Evolutionary conservation across 192 early-diverging fungal species (phyloP), one percentile per base, ranked within the genome.

Genomic region (Backusella morwellensis): DNA sequence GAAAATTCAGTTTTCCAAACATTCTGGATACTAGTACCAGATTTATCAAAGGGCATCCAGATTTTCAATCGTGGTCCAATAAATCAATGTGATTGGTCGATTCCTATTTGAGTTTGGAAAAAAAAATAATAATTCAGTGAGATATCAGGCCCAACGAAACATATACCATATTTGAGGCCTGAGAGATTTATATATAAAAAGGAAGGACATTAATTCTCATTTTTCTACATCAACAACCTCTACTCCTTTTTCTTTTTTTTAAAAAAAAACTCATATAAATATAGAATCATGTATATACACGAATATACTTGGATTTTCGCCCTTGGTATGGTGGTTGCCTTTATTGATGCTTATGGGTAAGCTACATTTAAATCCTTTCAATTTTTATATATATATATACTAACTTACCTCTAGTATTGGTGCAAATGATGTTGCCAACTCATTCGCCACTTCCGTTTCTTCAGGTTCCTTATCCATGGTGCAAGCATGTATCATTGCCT

Each of bases 391-490:
- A n/a, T n/a, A n/a, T n/a, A n/a, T n/a, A n/a, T n/a, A n/a, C n/a
- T n/a, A n/a, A n/a, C n/a, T n/a, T n/a, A n/a, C n/a, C n/a, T n/a
- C n/a, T n/a, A n/a, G n/a, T n/a, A n/a, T n/a, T n/a, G n/a, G n/a
- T n/a, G n/a, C n/a, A n/a, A n/a, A 96, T 79, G 95, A 96, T 85
- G 94, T 96, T 36, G 92, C 94, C 78, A 96, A 96, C 80, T 90
- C 92, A 7, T 96, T 96, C 75, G 91, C 94, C 23, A 94, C 92
- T 44, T 94, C 94, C 35, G 92, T 96, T 54, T 92, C 92, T 36
- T 94, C 95, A 2, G 91, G 92, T 11, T 92, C 95, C 12, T 77
- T 96, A 23, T 92, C 90, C 6, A 79, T 96, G 59, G 73, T 81
- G 38, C 93, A 95, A 78, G 95, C 94, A 21, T 86, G 86, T 74